Base-by-base conservation (phyloP, 2,329 filamentous ascomycete species). In the Alternaria ethzedia region DNA sequence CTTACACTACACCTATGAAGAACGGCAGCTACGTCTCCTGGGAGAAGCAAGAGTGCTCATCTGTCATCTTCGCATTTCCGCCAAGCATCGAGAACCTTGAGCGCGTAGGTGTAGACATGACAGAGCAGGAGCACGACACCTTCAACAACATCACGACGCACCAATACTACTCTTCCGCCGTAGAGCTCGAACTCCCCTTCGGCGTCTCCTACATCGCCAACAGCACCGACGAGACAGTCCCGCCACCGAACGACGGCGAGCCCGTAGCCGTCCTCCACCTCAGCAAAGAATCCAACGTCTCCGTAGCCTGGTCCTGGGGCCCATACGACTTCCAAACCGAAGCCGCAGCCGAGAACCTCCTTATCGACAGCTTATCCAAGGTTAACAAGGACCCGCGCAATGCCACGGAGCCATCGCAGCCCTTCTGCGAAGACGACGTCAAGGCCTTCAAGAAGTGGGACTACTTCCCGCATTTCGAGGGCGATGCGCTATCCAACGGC, bases 311-410 rank as follows among this genome's bases (percentile, higher is more conserved):
- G 78, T 79, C 76, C 11, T 79, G 78, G 78, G 78, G 78, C 12
- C 76, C 77, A 2, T 75, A 79, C 43, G 72, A 77, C 26, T 78
- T 66, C 59, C 67, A 78, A 43, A 69, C 76, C 5, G 73, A 75
- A 46, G 57, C 69, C 5, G 65, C 70, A 2, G 77, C 74, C 13
- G 65, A 68, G 20, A 56, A 68, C 4, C 61, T 79, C 10, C 68
- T 79, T 17, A 61, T 75, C 32, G 63, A 72, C n/a, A 79, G 77
- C 17, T 23, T 80, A 12, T 73, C 73, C 8, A 67, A 69, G 21
- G 67, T 80, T 55, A 80, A 80, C 68, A 79, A 78, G 59, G 77
- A 80, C 51, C 78, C 78, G 11, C 66, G 78, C n/a, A 75, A 80
- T 41, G 61, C 61, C 15, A 77, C 70, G 3, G 70, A 68, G 26